Evolutionary conservation across 2,329 filamentous ascomycete species (phyloP).

Genomic region (Fusarium gaditjirri): DNA sequence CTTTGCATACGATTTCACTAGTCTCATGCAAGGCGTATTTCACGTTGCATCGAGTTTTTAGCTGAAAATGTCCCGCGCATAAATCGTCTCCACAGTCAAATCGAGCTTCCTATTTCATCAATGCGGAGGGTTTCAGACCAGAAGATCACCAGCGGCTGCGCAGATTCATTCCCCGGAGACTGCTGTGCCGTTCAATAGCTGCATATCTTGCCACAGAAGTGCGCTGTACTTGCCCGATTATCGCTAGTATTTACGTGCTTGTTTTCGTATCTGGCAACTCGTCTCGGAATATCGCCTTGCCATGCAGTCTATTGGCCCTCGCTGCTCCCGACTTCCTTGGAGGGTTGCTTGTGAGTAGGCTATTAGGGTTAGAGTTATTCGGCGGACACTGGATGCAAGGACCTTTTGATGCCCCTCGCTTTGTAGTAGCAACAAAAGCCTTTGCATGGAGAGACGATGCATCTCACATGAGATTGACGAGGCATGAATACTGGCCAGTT

Average conservation of each 20-base stretch:
- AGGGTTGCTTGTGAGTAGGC: background rate
- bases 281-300: background rate
- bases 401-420: background rate
- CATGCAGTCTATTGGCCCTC: background rate
- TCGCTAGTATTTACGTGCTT: background rate
- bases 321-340: background rate
- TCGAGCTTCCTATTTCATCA: background rate
- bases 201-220: background rate
- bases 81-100: background rate
- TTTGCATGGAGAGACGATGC: background rate
- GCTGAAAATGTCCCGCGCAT: background rate
- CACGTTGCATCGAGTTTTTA: constrained; percentile 3
- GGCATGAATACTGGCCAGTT: fast-evolving
- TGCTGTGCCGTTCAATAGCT: background rate
- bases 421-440: background rate
- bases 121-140: background rate
- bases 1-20: background rate
- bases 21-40: background rate
- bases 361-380: background rate
- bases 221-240: background rate
- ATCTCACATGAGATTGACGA: background rate
- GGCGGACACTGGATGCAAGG: background rate
- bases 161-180: background rate
- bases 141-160: background rate
- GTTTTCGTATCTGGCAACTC: background rate